A percentile compares a stretch with the other conserved stretches of the same genome.
These are phyloP conservation scores for Liriodendron chinense DNA, from an alignment of 164 flowering plant species.

Conservation along the genomic window DNA sequence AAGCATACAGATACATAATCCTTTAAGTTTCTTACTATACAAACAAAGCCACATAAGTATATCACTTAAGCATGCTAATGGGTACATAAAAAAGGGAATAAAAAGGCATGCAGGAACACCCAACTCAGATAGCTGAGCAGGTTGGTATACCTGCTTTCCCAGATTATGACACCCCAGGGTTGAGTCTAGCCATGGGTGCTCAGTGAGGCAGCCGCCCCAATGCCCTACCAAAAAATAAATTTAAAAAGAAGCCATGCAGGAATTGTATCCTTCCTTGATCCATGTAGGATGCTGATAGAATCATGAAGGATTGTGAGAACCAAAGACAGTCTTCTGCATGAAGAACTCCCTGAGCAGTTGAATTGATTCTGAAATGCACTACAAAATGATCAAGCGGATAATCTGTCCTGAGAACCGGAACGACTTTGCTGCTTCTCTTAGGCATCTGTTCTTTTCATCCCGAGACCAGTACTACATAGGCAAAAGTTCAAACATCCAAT, in stretches of 20 bases:
- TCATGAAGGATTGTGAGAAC: neutral
- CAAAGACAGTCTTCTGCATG: neutral
- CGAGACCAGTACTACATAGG: slow-evolving; percentile 75
- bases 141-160: neutral
- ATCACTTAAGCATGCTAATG: too few species aligned
- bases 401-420: slow-evolving; percentile 75
- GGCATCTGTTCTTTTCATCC: slow-evolving; percentile 76
- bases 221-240: neutral
- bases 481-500: slow-evolving; percentile 2
- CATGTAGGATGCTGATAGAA: neutral
- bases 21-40: too few species aligned
- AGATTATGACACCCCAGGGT: neutral
- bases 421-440: slow-evolving; percentile 76
- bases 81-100: neutral
- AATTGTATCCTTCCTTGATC: neutral
- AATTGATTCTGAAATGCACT: slow-evolving; percentile 1
- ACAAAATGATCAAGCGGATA: slow-evolving; percentile 69
- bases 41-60: too few species aligned
- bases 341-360: neutral
- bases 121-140: neutral
- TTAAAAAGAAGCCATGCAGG: neutral
- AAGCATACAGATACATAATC: too few species aligned
- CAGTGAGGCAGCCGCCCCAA: neutral
- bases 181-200: neutral
- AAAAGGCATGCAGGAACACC: neutral